Conservation (phyloP, 2,329 filamentous ascomycete genomes). For the Karstenula rhodostoma region DNA sequence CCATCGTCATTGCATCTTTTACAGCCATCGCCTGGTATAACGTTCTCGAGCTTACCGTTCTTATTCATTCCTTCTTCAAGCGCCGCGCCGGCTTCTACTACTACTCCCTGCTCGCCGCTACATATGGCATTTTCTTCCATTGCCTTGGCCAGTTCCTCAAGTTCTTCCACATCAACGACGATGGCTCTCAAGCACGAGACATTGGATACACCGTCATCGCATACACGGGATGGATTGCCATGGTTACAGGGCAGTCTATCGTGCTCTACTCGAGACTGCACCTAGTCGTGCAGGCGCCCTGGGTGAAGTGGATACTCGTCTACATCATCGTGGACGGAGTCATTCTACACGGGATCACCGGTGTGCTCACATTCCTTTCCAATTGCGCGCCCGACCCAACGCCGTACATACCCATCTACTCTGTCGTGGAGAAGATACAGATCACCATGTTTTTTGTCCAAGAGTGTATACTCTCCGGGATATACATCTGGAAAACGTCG, state of each 20-base stretch:
- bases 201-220: conserved; percentile 14
- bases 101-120: conserved; percentile 21
- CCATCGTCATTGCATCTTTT: conserved; percentile 21
- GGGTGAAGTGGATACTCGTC: conserved; percentile 53
- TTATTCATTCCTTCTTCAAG: conserved; percentile 25
- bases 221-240: conserved; percentile 55
- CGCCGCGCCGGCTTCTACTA: conserved; percentile 25
- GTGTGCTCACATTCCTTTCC: conserved; percentile 60
- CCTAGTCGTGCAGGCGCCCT: conserved; percentile 57
- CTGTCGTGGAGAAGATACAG: conserved; percentile 49
- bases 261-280: conserved; percentile 69
- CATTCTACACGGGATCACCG: conserved; percentile 57
- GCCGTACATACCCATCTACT: conserved; percentile 36
- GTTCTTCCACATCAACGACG: conserved; percentile 21
- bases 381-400: conserved; percentile 43
- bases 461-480: conserved; percentile 39
- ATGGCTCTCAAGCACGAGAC: not conserved
- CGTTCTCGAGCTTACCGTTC: conserved; percentile 26
- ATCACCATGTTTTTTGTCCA: conserved; percentile 48
- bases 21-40: conserved; percentile 28
- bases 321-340: conserved; percentile 65
- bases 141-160: conserved; percentile 23
- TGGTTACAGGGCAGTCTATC: conserved; percentile 68
- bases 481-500: conserved; percentile 59
- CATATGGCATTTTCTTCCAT: conserved; percentile 23